phyloP scores from a whole-genome alignment of 2,329 filamentous ascomycete genomes.

The Pseudogymnoascus sp. region DNA sequence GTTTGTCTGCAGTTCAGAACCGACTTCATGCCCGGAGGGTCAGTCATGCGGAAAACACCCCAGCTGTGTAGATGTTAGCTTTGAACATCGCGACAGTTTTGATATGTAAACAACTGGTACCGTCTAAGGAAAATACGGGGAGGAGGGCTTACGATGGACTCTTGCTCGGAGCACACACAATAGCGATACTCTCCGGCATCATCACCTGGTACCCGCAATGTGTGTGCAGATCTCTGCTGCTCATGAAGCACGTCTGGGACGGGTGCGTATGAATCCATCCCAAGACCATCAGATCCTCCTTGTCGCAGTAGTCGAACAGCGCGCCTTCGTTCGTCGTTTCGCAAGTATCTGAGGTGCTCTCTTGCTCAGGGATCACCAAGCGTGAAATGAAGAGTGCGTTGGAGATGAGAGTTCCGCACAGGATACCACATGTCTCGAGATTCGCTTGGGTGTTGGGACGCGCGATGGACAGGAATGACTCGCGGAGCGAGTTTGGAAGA shows the following conservation, averaged over 20 bases:
- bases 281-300: slow-evolving; percentile 72
- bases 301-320: slow-evolving; percentile 83
- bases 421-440: slow-evolving; percentile 89
- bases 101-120: slow-evolving; percentile 11
- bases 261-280: slow-evolving; percentile 99
- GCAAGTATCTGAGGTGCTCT: slow-evolving; percentile 84
- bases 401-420: slow-evolving; percentile 83
- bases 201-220: slow-evolving; percentile 92
- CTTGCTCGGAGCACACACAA: slow-evolving; percentile 85
- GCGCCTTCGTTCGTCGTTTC: slow-evolving; percentile 82
- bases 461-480: slow-evolving; percentile 66
- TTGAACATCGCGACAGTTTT: not conserved
- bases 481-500: slow-evolving; percentile 66
- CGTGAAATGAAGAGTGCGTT: slow-evolving; percentile 89
- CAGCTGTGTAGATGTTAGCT: slow-evolving; percentile 44
- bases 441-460: slow-evolving; percentile 68
- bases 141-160: slow-evolving; percentile 55
- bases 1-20: slow-evolving; percentile 70
- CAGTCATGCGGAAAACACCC: slow-evolving; percentile 87
- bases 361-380: slow-evolving; percentile 85
- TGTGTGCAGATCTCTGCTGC: slow-evolving; percentile 85
- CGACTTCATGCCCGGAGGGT: slow-evolving; percentile 82
- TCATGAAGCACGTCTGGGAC: slow-evolving; percentile 96
- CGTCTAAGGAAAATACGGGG: slow-evolving; percentile 8
- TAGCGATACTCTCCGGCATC: slow-evolving; percentile 92